Evolutionary conservation across 257 asterid genomes (phyloP).

Genomic region (Nicotiana noctiflora): DNA sequence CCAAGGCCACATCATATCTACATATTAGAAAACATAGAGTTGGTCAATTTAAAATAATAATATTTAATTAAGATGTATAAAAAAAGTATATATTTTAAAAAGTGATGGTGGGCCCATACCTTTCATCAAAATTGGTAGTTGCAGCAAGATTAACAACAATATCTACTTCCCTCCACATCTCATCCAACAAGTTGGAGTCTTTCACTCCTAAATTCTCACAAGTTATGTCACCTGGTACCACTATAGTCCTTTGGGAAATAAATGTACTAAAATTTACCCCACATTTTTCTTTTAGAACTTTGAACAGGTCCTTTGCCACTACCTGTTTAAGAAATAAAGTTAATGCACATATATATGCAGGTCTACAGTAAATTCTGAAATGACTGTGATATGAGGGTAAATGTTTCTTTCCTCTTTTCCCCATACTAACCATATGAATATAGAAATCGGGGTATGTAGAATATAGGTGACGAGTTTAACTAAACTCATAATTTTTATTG

Average conservation of each 20-base stretch:
- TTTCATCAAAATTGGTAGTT: constrained; percentile 83
- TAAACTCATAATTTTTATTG: too few species aligned
- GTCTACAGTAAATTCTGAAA: neutral
- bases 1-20: constrained; percentile 68
- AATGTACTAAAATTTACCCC: constrained; percentile 36
- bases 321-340: neutral
- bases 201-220: constrained; percentile 64
- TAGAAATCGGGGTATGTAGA: too few species aligned
- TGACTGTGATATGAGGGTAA: neutral
- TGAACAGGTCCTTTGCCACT: constrained; percentile 58
- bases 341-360: neutral
- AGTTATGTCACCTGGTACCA: constrained; percentile 78
- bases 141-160: constrained; percentile 88
- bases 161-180: constrained; percentile 64
- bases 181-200: constrained; percentile 40
- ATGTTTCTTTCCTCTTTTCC: too few species aligned
- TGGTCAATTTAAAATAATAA: neutral
- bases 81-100: neutral
- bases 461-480: too few species aligned
- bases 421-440: neutral
- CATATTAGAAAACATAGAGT: neutral
- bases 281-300: constrained; percentile 49
- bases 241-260: constrained; percentile 37
- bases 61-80: neutral
- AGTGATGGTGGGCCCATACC: constrained; percentile 24